A percentile compares a stretch with the other conserved stretches of the same genome.
Evolutionary conservation across 2,329 filamentous ascomycete genomes (phyloP).

Genomic region (Talaromyces marneffei): DNA sequence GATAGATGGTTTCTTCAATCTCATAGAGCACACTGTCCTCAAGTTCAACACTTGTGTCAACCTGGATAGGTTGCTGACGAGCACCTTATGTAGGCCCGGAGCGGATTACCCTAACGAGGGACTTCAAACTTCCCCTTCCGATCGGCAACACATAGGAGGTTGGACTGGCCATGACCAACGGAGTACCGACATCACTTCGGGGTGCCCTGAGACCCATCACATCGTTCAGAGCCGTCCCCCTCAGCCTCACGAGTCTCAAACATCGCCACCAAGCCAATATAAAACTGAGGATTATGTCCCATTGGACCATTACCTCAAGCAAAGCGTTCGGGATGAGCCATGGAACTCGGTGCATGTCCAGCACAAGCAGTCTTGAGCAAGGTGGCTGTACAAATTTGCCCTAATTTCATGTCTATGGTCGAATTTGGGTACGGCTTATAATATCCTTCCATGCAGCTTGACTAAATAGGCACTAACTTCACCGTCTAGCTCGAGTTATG

Average conservation of each 20-base stretch:
- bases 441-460: no score
- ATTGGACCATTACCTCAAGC: background rate
- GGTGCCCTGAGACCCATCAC: background rate
- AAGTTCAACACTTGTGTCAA: background rate
- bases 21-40: background rate
- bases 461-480: background rate
- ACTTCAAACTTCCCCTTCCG: background rate
- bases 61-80: background rate
- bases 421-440: background rate
- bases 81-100: background rate
- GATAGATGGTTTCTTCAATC: background rate
- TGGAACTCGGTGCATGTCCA: background rate
- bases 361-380: background rate
- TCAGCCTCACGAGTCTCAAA: background rate
- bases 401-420: background rate
- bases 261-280: background rate
- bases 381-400: background rate
- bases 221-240: background rate
- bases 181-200: background rate
- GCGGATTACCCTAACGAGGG: background rate
- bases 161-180: background rate
- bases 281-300: background rate
- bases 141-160: background rate
- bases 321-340: constrained; percentile 2
- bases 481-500: background rate